Conservation (phyloP, 2,329 filamentous ascomycete species). For the Penicillium sp. region DNA sequence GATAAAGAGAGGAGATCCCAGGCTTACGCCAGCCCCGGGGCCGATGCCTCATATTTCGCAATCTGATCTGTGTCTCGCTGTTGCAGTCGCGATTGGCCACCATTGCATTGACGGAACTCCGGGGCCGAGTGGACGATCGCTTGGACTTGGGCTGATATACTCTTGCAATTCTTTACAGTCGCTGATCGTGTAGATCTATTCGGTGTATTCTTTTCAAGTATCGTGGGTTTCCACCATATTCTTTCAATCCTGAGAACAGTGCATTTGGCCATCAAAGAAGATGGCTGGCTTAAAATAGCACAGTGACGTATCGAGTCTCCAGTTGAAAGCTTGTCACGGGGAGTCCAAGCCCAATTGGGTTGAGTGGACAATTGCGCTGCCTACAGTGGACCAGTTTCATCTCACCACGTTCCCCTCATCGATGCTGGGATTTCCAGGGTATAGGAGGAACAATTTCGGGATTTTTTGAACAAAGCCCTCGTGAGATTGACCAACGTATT, state of each 20-base stretch:
- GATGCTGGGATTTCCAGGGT: not conserved
- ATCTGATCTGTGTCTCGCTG: conserved; percentile 7
- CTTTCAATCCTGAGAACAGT: too few relatives aligned
- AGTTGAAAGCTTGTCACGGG: conserved; percentile 8
- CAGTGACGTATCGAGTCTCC: not conserved
- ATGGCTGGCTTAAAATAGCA: conserved; percentile 1
- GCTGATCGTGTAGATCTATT: not conserved
- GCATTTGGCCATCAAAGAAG: not conserved
- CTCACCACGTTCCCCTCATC: not conserved
- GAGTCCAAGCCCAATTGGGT: not conserved
- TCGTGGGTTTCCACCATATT: too few relatives aligned
- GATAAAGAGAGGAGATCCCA: conserved; percentile 1
- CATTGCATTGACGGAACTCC: not conserved
- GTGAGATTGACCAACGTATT: not conserved
- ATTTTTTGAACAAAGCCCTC: not conserved
- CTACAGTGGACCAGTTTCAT: conserved; percentile 7
- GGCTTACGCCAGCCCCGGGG: conserved; percentile 6
- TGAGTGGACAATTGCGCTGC: conserved; percentile 3
- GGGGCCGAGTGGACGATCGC: not conserved
- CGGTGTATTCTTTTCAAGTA: not conserved
- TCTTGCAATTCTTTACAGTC: not conserved
- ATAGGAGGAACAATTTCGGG: not conserved
- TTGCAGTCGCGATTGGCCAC: conserved; percentile 1
- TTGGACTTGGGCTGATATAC: not conserved
- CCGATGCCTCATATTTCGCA: conserved; percentile 15